Conservation (phyloP, 2,329 filamentous ascomycete species). For the Escovopsis sp. region DNA sequence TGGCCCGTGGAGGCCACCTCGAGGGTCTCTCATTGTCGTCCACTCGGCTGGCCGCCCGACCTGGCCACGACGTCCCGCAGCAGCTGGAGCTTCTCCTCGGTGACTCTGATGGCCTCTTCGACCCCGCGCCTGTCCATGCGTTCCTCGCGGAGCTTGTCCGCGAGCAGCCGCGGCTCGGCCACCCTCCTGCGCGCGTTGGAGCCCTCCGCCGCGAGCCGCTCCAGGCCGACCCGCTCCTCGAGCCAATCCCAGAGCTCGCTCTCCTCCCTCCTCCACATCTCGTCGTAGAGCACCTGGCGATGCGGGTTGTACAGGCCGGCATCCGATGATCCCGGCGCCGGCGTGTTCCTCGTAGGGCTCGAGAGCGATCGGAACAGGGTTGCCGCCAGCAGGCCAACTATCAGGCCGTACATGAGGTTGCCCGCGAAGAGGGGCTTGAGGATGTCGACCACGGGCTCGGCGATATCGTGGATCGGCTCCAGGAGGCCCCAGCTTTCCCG, state of each 20-base stretch:
- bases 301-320: conserved; percentile 34
- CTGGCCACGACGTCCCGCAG: conserved; percentile 57
- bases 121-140: conserved; percentile 60
- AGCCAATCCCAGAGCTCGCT: conserved; percentile 87
- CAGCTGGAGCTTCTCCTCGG: conserved; percentile 67
- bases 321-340: conserved; percentile 15
- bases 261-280: conserved; percentile 82
- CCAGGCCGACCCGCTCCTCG: conserved; percentile 69
- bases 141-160: conserved; percentile 43
- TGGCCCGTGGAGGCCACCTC: too few species aligned
- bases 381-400: conserved; percentile 58
- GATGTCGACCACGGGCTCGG: conserved; percentile 57
- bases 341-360: conserved; percentile 22
- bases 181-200: conserved; percentile 27
- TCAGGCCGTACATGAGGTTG: conserved; percentile 62
- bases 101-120: conserved; percentile 67
- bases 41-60: conserved; percentile 17
- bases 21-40: too few species aligned
- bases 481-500: conserved; percentile 58
- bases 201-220: conserved; percentile 32
- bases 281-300: conserved; percentile 71
- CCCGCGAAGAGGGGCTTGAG: conserved; percentile 57
- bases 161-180: conserved; percentile 39
- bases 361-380: conserved; percentile 57
- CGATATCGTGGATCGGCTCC: conserved; percentile 58